These are phyloP conservation scores for Penicillium vulpinum DNA, from an alignment of 2,329 filamentous ascomycete species.

Conservation along the genomic window DNA sequence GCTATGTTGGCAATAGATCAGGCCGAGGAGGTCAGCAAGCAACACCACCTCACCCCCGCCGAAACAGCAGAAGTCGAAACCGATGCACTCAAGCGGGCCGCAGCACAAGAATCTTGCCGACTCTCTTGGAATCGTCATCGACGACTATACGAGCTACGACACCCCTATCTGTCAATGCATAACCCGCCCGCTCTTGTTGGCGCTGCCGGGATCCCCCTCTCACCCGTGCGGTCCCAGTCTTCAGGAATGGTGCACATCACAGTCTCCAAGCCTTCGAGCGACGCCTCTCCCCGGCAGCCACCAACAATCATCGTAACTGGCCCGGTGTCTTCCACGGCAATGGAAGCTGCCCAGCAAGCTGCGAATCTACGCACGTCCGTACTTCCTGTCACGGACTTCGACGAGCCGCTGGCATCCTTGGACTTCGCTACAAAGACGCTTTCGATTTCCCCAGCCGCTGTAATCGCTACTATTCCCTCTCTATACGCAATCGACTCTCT, in stretches of 20 bases:
- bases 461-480: constrained; percentile 45
- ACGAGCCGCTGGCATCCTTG: constrained; percentile 44
- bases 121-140: constrained; percentile 46
- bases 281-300: constrained; percentile 26
- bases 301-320: constrained; percentile 43
- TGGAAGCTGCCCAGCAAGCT: constrained; percentile 35
- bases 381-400: constrained; percentile 40
- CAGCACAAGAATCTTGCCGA: constrained; percentile 48
- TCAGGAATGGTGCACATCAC: constrained; percentile 45
- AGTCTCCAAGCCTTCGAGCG: constrained; percentile 36
- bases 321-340: constrained; percentile 37
- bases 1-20: constrained; percentile 52
- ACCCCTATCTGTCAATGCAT: constrained; percentile 43
- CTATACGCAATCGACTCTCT: constrained; percentile 51
- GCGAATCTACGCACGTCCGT: constrained; percentile 41
- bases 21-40: constrained; percentile 40
- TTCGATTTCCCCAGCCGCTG: constrained; percentile 42
- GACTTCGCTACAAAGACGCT: constrained; percentile 45
- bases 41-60: constrained; percentile 42
- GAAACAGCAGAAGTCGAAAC: constrained; percentile 46
- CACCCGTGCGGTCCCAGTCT: constrained; percentile 31
- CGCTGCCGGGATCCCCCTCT: constrained; percentile 37
- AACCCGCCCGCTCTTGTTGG: constrained; percentile 33
- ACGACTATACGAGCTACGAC: constrained; percentile 47
- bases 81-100: constrained; percentile 46